Evolutionary conservation across 345 rosid species (phyloP), one percentile per base, ranked within the genome.

Genomic region (Citrus inodora): DNA sequence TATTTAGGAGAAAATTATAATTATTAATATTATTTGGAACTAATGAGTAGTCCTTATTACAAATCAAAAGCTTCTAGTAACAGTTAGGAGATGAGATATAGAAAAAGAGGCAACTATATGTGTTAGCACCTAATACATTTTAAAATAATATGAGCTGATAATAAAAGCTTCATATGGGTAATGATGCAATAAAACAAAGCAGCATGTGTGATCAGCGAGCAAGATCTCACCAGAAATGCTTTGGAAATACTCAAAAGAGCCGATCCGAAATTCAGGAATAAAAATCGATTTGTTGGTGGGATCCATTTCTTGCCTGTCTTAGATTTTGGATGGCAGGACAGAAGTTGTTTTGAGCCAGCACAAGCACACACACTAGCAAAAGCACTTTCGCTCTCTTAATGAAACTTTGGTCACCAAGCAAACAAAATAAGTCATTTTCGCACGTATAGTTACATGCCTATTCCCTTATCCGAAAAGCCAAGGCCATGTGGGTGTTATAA

Each of bases 141-240:
- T 25, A 24, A 8, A 27, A 71, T 76, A 30, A 37, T 2, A 30
- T 33, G 19, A 14, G 66, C 73, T 56, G 67, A 59, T 78, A 19
- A 73, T 79, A 81, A 81, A 78, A 80, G 70, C 55, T 37, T 62
- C 59, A 64, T 70, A 67, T 22, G n/a, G 55, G 79, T 70, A 64
- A 76, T 81, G 58, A 79, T 79, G 51, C 16, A 17, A 25, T n/a
- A 25, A 53, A 9, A 81, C 0, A 67, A 53, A 9, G 83, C 0
- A 67, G 77, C 79, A 77, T 77, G 83, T 79, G 82, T 76, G 27
- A 32, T 32, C 33, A 51, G 70, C 32, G 56, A 61, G 76, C 60
- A 71, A 65, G 72, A 73, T 62, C 76, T 75, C 75, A 84, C 82
- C 81, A 84, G 80, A 78, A 79, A 81, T 67, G 75, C 83, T 84